Base-by-base conservation (phyloP, 768 basidiomycete species). In the Guyanaporus albipodus region DNA sequence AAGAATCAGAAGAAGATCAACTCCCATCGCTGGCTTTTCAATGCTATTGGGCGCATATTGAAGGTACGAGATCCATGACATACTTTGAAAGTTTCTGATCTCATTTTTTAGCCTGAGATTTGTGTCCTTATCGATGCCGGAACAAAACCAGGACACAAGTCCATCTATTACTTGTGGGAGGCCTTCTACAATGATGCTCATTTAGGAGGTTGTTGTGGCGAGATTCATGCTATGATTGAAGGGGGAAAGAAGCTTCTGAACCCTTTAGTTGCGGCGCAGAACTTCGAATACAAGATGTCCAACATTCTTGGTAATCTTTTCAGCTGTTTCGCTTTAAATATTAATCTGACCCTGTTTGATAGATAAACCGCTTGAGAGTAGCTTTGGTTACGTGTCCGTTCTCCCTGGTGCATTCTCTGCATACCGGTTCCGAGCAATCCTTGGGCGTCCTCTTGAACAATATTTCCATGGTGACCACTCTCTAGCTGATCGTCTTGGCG, bases 261-360 rank as follows among this genome's bases (percentile, higher is more conserved):
- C 60, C 94, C 91, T 17, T 71, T 93, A 39, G 79, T 97, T 24
- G 94, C 94, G 8, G 92, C 94, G 14, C 94, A 97, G 66, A 96
- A 97, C 69, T 94, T 94, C 58, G 92, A 94, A 70, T 96, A 96
- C 72, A 96, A 92, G 71, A 95, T 97, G 90, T 93, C 91, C 36
- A 96, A 97, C 68, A 96, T 98, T 61, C 74, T 97, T 23, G 87
- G 85, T 82, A 55, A 44, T 73, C 46, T 26, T 18, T 26, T n/a
- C 8, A 8, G 10, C 38, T 18, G 38, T 9, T 18, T 41, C n/a
- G 32, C 42, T 36, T 49, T 1, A 47, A 36, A 10, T 29, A 28
- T 38, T 2, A 18, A 24, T 38, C 50, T 58, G 32, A 64, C 54
- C 4, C 12, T 18, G 19, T 19, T 14, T 42, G 15, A 32, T 42